Percentiles rank a stretch among this genome's conserved stretches.
Evolutionary conservation across 495 filamentous ascomycete species (phyloP).

Genomic region (Penicillium angulare): DNA sequence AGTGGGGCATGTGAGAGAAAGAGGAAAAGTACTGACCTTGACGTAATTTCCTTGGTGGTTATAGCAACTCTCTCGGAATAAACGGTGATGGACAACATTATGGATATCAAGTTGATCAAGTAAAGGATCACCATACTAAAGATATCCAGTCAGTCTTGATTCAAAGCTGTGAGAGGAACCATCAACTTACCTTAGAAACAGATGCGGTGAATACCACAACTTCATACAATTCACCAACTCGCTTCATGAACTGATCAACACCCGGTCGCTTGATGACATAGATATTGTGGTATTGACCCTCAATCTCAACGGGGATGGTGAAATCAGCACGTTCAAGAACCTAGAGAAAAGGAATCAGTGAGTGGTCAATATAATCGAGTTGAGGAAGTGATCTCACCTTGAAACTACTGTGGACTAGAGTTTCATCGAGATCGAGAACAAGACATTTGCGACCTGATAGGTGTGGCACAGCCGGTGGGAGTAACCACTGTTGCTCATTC

Average conservation of each 20-base stretch:
- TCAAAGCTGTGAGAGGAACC: background rate
- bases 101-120: conserved; percentile 98
- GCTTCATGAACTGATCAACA: conserved; percentile 98
- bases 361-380: background rate
- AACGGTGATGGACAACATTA: conserved; percentile 89
- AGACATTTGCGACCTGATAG: conserved; percentile 88
- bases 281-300: conserved; percentile 98
- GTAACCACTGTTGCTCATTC: conserved; percentile 63
- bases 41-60: conserved; percentile 99
- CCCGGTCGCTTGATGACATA: conserved; percentile 99
- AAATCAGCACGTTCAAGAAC: conserved; percentile 98
- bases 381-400: conserved; percentile 60
- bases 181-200: conserved; percentile 81
- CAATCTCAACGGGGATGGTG: conserved; percentile 98
- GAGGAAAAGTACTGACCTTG: conserved; percentile 56
- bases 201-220: conserved; percentile 99
- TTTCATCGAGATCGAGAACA: conserved; percentile 95
- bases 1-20: background rate
- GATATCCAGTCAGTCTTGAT: conserved; percentile 11
- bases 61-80: conserved; percentile 98
- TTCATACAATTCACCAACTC: conserved; percentile 96
- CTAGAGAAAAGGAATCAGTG: conserved; percentile 47
- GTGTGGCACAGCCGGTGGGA: conserved; percentile 74
- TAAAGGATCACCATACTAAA: conserved; percentile 91
- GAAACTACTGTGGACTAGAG: conserved; percentile 98